Evolutionary conservation across 768 basidiomycete species (phyloP), one percentile per base, ranked within the genome.

Genomic region (Termitomyces sp.): DNA sequence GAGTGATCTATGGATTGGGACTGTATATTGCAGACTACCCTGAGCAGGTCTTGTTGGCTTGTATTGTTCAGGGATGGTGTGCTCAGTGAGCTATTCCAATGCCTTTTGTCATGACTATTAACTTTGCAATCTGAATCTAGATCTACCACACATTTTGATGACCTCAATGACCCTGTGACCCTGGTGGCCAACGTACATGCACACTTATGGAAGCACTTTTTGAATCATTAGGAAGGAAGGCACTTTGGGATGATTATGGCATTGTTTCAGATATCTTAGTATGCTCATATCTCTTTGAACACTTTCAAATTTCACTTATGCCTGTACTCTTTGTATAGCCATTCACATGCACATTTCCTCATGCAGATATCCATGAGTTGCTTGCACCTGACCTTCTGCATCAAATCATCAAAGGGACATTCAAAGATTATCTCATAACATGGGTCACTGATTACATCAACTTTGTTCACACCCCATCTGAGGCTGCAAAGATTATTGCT

Each of bases 1-100:
- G 66, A 11, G 66, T 65, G 7, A 69, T 75, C 18, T 75, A 69
- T 63, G 67, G 65, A 2, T 63, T 79, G 18, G 72, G 68, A 16
- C 69, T 73, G 2, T 77, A 73, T 54, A 76, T 77, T 52, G 73
- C 73, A 0, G 73, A 79, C 55, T 77, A 79, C 45, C 76, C 75
- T 0, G 75, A 78, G 62, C 74, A 77, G 57, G 70, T 68, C 4
- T 57, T 69, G 6, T 58, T 77, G 1, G 63, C 75, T 0, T 67
- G 73, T 35, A 65, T 74, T 35, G 73, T 78, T 1, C 70, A 73
- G 48, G 67, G 68, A 3, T 78, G 74, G 76, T 79, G 71, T 51
- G 48, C 70, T 13, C 60, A 60, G 73, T 74, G 57, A 15, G 61
- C 7, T 36, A 36, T 36, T 36, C 35, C 8, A 7, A 36, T 9